Percentiles rank a stretch among this genome's conserved stretches.
Evolutionary conservation across 2,329 filamentous ascomycete genomes (phyloP).

Genomic region (Cladophialophora exuberans): DNA sequence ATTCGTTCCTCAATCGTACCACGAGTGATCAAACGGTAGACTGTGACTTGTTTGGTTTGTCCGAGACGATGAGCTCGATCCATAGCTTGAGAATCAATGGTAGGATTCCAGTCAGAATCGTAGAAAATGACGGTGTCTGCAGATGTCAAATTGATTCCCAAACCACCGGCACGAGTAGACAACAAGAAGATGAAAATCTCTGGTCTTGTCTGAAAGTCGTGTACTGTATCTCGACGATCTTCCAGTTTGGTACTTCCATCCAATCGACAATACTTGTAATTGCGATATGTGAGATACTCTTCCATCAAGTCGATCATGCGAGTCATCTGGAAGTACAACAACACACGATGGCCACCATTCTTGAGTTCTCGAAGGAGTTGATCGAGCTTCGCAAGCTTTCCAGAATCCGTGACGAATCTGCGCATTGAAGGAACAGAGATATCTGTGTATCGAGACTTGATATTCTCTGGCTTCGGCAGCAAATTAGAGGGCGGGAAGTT

Average conservation of each 20-base stretch:
- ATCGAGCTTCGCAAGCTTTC: constrained; percentile 91
- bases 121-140: constrained; percentile 99
- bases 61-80: constrained; percentile 97
- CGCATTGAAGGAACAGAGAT: constrained; percentile 95
- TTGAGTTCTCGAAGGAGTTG: constrained; percentile 86
- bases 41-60: constrained; percentile 92
- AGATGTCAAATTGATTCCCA: constrained; percentile 95
- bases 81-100: constrained; percentile 98
- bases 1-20: constrained; percentile 98
- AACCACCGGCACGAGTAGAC: constrained; percentile 92
- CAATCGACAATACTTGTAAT: constrained; percentile 97
- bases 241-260: constrained; percentile 97
- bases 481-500: constrained; percentile 66
- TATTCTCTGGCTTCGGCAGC: constrained; percentile 76
- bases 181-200: constrained; percentile 98
- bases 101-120: constrained; percentile 99
- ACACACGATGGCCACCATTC: constrained; percentile 86
- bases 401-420: constrained; percentile 95
- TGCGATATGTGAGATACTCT: constrained; percentile 96
- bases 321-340: constrained; percentile 99
- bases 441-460: constrained; percentile 83
- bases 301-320: constrained; percentile 99
- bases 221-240: constrained; percentile 92
- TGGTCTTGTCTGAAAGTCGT: constrained; percentile 91
- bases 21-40: constrained; percentile 95